Evolutionary conservation across 2,329 filamentous ascomycete species (phyloP).

Genomic region (Zymoseptoria brevis): DNA sequence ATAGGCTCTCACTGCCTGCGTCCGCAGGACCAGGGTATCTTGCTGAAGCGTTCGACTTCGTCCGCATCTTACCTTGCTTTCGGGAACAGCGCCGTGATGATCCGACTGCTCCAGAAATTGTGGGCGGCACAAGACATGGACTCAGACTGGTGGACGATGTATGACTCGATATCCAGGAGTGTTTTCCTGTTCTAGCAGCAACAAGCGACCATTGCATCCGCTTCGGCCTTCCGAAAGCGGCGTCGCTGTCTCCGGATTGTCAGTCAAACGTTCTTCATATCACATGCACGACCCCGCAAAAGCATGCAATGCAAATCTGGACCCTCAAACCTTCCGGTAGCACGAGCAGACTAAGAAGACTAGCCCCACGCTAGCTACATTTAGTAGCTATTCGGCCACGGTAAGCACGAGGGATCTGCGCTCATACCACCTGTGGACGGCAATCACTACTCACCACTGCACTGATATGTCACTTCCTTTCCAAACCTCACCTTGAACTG

Average conservation of each 20-base stretch:
- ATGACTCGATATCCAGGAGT: slow-evolving; percentile 2
- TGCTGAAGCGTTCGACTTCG: neutral
- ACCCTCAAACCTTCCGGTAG: neutral
- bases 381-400: neutral
- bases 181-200: slow-evolving; percentile 4
- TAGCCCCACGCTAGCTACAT: neutral
- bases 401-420: neutral
- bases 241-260: neutral
- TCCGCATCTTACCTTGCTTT: slow-evolving; percentile 7
- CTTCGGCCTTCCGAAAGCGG: neutral
- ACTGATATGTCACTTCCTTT: neutral
- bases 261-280: neutral
- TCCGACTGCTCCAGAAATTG: slow-evolving; percentile 1
- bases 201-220: neutral
- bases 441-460: no score
- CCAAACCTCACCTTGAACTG: neutral
- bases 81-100: slow-evolving; percentile 2
- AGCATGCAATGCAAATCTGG: neutral
- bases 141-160: slow-evolving; percentile 8
- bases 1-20: slow-evolving; percentile 4
- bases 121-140: slow-evolving; percentile 3
- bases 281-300: neutral
- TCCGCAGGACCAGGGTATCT: neutral
- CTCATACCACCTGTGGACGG: neutral
- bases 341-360: neutral